These are phyloP conservation scores for Fragaria iinumae DNA, from an alignment of 306 rosid genomes.

Conservation along the genomic window DNA sequence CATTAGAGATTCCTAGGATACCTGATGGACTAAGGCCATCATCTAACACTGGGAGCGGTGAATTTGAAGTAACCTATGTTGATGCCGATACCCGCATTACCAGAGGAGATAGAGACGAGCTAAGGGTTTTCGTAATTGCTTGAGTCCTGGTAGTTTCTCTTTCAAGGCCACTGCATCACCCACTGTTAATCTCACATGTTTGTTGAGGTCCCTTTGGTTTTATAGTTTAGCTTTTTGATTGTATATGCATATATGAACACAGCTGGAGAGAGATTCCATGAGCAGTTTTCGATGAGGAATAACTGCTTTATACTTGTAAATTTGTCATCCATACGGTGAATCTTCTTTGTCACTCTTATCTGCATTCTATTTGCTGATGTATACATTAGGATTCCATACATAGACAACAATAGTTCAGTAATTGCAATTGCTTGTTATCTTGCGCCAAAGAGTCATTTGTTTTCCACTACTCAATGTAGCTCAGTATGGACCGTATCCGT, in stretches of 20 bases:
- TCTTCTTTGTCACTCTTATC: not conserved
- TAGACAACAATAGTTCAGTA: not conserved
- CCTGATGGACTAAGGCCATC: constrained; percentile 80
- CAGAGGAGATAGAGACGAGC: constrained; percentile 88
- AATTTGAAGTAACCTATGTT: constrained; percentile 81
- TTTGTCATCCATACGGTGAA: constrained; percentile 3
- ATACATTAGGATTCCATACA: not conserved
- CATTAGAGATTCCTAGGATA: constrained; percentile 70
- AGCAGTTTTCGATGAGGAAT: not conserved
- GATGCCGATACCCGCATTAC: constrained; percentile 71
- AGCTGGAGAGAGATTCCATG: not conserved
- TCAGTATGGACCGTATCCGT: too few relatives aligned
- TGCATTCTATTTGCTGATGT: not conserved
- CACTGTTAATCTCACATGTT: not conserved
- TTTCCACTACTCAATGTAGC: too few relatives aligned
- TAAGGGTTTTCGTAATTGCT: constrained; percentile 84
- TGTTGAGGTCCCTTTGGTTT: not conserved
- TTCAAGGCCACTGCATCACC: not conserved
- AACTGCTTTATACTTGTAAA: constrained; percentile 21
- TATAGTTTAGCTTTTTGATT: not conserved
- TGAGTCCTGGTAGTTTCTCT: constrained; percentile 33
- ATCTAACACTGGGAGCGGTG: constrained; percentile 70
- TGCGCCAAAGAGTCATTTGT: too few relatives aligned
- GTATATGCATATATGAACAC: not conserved
- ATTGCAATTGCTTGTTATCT: too few relatives aligned